Evolutionary conservation across 2,329 filamentous ascomycete species (phyloP).

Genomic region (Cladosporium austrohemisphaericum): DNA sequence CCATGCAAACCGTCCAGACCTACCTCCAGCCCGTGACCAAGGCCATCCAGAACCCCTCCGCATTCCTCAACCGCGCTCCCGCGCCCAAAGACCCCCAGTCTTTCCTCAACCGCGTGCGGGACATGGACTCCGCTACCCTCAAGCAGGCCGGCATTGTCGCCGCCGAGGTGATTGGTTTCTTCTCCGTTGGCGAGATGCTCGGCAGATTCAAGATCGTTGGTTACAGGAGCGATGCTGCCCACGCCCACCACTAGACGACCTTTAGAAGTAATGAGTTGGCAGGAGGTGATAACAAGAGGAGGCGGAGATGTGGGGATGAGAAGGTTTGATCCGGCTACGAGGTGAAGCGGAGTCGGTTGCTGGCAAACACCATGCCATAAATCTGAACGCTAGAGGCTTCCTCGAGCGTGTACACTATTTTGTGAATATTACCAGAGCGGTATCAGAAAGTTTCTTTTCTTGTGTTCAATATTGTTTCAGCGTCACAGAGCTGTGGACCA

Average conservation of each 20-base stretch:
- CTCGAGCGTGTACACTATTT: slow-evolving; percentile 15
- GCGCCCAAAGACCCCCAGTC: slow-evolving; percentile 54
- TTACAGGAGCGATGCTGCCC: slow-evolving; percentile 52
- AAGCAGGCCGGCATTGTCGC: slow-evolving; percentile 70
- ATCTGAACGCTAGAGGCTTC: slow-evolving; percentile 9
- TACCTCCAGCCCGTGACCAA: slow-evolving; percentile 77
- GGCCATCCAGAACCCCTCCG: slow-evolving; percentile 64
- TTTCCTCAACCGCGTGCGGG: slow-evolving; percentile 59
- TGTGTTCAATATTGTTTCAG: no score
- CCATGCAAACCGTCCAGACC: slow-evolving; percentile 74
- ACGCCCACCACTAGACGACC: slow-evolving; percentile 17
- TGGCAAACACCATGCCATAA: slow-evolving; percentile 3
- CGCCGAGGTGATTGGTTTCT: slow-evolving; percentile 92
- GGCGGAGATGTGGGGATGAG: neutral
- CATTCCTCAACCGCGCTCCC: slow-evolving; percentile 48
- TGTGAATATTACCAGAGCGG: slow-evolving; percentile 14
- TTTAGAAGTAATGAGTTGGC: neutral
- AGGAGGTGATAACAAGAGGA: neutral
- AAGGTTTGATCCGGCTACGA: neutral
- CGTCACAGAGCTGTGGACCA: no score
- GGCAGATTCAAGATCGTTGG: slow-evolving; percentile 93
- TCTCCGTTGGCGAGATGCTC: slow-evolving; percentile 95
- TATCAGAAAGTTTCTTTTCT: slow-evolving; percentile 14
- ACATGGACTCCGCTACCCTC: slow-evolving; percentile 67
- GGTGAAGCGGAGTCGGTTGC: neutral